Percentiles rank a stretch among this genome's conserved stretches.
Conservation (phyloP, 1,139 yeast species). For the Lodderomyces beijingensis region DNA sequence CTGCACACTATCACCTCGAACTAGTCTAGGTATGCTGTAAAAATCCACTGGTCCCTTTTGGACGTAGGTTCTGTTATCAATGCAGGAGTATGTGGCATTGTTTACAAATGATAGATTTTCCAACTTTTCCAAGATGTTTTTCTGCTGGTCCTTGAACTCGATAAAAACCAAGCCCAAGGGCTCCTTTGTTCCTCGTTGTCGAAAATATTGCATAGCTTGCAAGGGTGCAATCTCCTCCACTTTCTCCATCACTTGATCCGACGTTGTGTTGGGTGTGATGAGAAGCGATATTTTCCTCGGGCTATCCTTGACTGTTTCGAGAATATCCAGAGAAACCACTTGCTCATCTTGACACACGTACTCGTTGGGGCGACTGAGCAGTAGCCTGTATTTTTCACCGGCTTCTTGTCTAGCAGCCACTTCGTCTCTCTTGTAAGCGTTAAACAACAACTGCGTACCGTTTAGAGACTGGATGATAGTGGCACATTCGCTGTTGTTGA, state of each 20-base stretch:
- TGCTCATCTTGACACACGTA: conserved; percentile 43
- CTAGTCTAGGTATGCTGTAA: conserved; percentile 28
- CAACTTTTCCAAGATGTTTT: conserved; percentile 14
- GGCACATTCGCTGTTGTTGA: conserved; percentile 52
- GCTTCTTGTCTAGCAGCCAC: conserved; percentile 10
- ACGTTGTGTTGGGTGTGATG: conserved; percentile 23
- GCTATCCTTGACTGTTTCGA: conserved; percentile 27
- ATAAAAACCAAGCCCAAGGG: conserved; percentile 39
- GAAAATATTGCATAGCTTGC: conserved; percentile 26
- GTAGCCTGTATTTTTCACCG: conserved; percentile 10
- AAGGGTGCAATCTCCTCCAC: conserved; percentile 22
- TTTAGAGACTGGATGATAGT: conserved; percentile 52
- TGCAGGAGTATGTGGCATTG: conserved; percentile 32
- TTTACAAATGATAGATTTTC: conserved; percentile 17
- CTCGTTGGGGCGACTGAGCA: conserved; percentile 52
- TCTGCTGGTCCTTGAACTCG: conserved; percentile 21
- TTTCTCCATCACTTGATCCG: conserved; percentile 23
- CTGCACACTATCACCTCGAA: conserved; percentile 29
- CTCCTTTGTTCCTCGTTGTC: conserved; percentile 35
- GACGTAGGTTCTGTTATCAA: conserved; percentile 28
- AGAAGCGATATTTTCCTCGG: conserved; percentile 33
- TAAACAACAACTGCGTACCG: conserved; percentile 29
- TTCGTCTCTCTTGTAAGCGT: conserved; percentile 23
- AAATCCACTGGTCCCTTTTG: conserved; percentile 35
- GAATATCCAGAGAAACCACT: conserved; percentile 8